Evolutionary conservation across 495 filamentous ascomycete species (phyloP).

Genomic region (Trichoderma erinaceum): DNA sequence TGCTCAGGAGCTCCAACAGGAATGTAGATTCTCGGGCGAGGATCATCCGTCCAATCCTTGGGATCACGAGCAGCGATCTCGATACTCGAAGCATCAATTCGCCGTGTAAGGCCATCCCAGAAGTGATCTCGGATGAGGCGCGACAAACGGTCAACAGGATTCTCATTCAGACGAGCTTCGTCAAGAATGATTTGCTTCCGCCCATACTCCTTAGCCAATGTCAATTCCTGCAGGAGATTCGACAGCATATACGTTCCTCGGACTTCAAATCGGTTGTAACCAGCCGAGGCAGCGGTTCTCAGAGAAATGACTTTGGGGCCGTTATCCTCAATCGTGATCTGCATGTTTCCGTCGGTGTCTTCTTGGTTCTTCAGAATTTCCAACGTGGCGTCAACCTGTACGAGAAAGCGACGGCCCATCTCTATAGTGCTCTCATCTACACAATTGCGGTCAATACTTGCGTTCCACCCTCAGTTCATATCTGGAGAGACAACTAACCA

Average conservation of each 20-base stretch:
- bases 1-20: slow-evolving; percentile 81
- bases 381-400: slow-evolving; percentile 71
- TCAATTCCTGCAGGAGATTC: slow-evolving; percentile 89
- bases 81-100: slow-evolving; percentile 84
- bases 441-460: background rate
- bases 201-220: slow-evolving; percentile 79
- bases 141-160: slow-evolving; percentile 78
- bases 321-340: slow-evolving; percentile 93
- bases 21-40: slow-evolving; percentile 85
- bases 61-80: slow-evolving; percentile 76
- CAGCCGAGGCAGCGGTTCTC: slow-evolving; percentile 78
- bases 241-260: slow-evolving; percentile 94
- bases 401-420: slow-evolving; percentile 61
- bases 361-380: slow-evolving; percentile 67
- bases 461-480: background rate
- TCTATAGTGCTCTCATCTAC: slow-evolving; percentile 13
- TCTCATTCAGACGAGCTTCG: slow-evolving; percentile 81
- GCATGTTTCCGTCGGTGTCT: slow-evolving; percentile 84
- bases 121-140: slow-evolving; percentile 82
- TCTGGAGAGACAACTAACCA: slow-evolving; percentile 16
- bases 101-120: slow-evolving; percentile 81
- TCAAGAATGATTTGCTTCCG: slow-evolving; percentile 81
- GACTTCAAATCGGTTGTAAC: slow-evolving; percentile 76
- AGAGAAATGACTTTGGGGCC: slow-evolving; percentile 86
- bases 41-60: slow-evolving; percentile 86